A percentile compares a stretch with the other conserved stretches of the same genome.
Conservation (phyloP, 495 filamentous ascomycete genomes). For the Rusavskia elegans region DNA sequence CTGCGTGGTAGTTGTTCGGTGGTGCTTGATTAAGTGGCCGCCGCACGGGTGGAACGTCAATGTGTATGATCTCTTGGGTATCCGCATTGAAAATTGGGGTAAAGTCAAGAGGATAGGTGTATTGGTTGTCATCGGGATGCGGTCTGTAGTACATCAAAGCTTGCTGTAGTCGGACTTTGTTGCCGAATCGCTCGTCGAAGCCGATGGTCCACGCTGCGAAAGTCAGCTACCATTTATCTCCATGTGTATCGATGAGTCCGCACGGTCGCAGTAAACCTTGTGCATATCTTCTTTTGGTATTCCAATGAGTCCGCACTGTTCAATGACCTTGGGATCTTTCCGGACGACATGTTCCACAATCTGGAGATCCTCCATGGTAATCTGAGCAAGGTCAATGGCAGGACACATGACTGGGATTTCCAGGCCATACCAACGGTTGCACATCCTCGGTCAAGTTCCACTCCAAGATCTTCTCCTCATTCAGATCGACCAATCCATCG, state of each 20-base stretch:
- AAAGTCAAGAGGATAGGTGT: constrained; percentile 85
- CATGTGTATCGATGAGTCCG: constrained; percentile 17
- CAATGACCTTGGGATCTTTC: constrained; percentile 76
- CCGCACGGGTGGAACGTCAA: constrained; percentile 72
- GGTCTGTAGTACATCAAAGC: constrained; percentile 94
- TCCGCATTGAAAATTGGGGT: constrained; percentile 83
- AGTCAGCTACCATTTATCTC: constrained; percentile 2
- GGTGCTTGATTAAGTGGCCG: constrained; percentile 58
- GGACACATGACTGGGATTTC: neutral
- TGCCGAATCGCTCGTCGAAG: constrained; percentile 84
- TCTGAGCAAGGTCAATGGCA: constrained; percentile 25
- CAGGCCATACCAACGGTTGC: constrained; percentile 53
- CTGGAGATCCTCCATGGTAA: constrained; percentile 90
- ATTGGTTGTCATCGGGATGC: constrained; percentile 73
- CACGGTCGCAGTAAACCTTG: constrained; percentile 82
- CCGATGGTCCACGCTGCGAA: constrained; percentile 84
- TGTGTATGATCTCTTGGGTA: constrained; percentile 69
- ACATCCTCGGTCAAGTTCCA: constrained; percentile 70
- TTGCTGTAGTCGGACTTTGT: constrained; percentile 66
- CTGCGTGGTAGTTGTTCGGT: constrained; percentile 68
- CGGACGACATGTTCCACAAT: constrained; percentile 70
- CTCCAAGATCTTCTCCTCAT: constrained; percentile 48
- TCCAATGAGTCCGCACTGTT: constrained; percentile 80
- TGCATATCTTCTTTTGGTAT: constrained; percentile 76
- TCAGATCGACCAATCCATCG: constrained; percentile 69